Percentiles rank a stretch among this genome's conserved stretches.
These are phyloP conservation scores for Bruguiera parviflora DNA, from an alignment of 345 rosid species.

Conservation along the genomic window DNA sequence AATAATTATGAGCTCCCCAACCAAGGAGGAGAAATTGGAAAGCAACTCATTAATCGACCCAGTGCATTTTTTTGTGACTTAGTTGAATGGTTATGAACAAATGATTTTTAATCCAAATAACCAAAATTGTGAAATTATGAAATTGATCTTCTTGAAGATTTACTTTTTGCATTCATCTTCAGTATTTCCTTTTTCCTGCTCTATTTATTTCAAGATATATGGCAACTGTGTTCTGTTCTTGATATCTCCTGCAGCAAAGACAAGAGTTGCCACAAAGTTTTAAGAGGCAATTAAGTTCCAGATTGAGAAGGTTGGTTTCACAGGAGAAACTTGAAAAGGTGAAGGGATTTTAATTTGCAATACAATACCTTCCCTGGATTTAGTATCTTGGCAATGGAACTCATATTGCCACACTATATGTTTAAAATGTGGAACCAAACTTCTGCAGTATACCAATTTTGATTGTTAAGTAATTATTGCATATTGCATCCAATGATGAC, in stretches of 20 bases:
- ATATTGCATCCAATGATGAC: too few relatives aligned
- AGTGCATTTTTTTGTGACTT: too few relatives aligned
- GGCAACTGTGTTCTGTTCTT: slow-evolving; percentile 11
- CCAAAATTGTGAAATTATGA: too few relatives aligned
- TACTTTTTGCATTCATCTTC: too few relatives aligned
- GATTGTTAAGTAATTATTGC: background rate
- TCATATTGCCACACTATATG: background rate
- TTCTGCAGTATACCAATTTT: background rate
- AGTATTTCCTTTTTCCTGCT: background rate
- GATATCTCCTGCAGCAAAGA: slow-evolving; percentile 55
- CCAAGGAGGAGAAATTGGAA: too few relatives aligned
- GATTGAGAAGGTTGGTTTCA: slow-evolving; percentile 72
- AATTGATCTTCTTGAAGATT: too few relatives aligned
- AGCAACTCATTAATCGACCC: too few relatives aligned
- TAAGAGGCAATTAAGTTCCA: slow-evolving; percentile 64
- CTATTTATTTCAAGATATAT: slow-evolving; percentile 2
- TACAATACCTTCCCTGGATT: background rate
- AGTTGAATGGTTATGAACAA: too few relatives aligned
- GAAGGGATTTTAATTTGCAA: slow-evolving; percentile 9
- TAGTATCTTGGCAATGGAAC: too few relatives aligned
- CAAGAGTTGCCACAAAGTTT: slow-evolving; percentile 64
- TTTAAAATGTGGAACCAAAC: background rate
- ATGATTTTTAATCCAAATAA: too few relatives aligned
- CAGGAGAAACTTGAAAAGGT: slow-evolving; percentile 83
- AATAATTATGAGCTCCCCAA: too few relatives aligned